Evolutionary conservation across 345 rosid species (phyloP).

Genomic region (Dovyalis caffra): DNA sequence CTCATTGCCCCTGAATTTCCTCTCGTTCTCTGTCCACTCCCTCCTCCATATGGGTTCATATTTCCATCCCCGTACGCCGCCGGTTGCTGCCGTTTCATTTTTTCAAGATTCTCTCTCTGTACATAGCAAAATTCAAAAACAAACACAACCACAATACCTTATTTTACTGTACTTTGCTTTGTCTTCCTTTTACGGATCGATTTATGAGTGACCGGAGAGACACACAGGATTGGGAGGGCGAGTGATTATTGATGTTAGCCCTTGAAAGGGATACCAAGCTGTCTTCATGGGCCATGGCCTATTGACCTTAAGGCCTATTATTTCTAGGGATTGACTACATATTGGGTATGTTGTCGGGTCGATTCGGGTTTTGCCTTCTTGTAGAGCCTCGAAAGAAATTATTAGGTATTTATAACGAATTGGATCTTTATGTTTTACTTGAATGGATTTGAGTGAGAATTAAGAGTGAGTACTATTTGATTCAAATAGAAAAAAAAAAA

Average conservation of each 20-base stretch:
- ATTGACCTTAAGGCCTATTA: background rate
- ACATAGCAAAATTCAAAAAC: background rate
- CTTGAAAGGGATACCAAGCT: background rate
- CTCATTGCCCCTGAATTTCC: background rate
- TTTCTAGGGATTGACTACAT: background rate
- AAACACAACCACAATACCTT: background rate
- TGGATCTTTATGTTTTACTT: too few species aligned
- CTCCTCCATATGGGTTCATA: background rate
- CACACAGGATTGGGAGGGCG: background rate
- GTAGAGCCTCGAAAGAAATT: too few species aligned
- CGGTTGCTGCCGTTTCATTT: conserved; percentile 7
- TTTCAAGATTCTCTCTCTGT: background rate
- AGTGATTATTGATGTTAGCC: background rate
- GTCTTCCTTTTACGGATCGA: background rate
- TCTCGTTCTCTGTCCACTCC: background rate
- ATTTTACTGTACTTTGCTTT: background rate
- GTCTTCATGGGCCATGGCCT: background rate
- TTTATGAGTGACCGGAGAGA: background rate
- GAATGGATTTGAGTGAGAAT: too few species aligned
- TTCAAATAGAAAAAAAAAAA: too few species aligned
- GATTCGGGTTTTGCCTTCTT: too few species aligned
- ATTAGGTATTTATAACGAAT: too few species aligned
- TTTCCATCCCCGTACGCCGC: background rate
- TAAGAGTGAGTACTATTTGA: too few species aligned
- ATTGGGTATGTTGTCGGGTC: background rate